These are phyloP conservation scores for Phellinidium pouzarii DNA, from an alignment of 1,284 basidiomycete species.

Conservation along the genomic window DNA sequence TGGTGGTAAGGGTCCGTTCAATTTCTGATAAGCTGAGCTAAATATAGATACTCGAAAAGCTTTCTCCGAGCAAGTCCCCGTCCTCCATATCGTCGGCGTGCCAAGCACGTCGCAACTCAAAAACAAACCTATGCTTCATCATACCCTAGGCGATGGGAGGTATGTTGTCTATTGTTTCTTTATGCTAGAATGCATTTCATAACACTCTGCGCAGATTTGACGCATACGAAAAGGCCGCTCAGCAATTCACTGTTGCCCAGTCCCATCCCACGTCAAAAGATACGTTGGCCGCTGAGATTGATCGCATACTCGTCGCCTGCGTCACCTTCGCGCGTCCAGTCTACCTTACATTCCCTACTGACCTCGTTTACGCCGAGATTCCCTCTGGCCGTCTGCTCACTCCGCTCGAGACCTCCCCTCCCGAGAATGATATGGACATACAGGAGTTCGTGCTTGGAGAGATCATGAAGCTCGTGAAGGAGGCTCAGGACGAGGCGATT, in stretches of 20 bases:
- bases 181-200: conserved; percentile 1
- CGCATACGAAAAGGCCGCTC: conserved; percentile 73
- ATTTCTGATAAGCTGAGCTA: not conserved
- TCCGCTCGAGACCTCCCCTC: conserved; percentile 47
- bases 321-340: conserved; percentile 70
- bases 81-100: conserved; percentile 87
- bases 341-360: conserved; percentile 85
- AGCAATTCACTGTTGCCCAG: conserved; percentile 71
- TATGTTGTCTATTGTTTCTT: conserved; percentile 23
- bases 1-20: conserved; percentile 38
- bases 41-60: conserved; percentile 34
- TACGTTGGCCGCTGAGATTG: conserved; percentile 67
- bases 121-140: conserved; percentile 67
- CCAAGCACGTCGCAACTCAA: conserved; percentile 74
- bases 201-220: conserved; percentile 44
- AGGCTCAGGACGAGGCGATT: conserved; percentile 53
- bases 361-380: conserved; percentile 70
- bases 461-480: conserved; percentile 58
- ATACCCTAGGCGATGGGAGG: conserved; percentile 83
- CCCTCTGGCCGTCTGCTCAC: conserved; percentile 54
- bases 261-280: conserved; percentile 46
- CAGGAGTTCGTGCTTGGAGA: conserved; percentile 71
- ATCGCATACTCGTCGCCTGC: conserved; percentile 72
- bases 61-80: conserved; percentile 84
- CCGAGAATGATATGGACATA: conserved; percentile 50